These are phyloP conservation scores for Canavalia gladiata DNA, from an alignment of 306 rosid genomes.

Conservation along the genomic window DNA sequence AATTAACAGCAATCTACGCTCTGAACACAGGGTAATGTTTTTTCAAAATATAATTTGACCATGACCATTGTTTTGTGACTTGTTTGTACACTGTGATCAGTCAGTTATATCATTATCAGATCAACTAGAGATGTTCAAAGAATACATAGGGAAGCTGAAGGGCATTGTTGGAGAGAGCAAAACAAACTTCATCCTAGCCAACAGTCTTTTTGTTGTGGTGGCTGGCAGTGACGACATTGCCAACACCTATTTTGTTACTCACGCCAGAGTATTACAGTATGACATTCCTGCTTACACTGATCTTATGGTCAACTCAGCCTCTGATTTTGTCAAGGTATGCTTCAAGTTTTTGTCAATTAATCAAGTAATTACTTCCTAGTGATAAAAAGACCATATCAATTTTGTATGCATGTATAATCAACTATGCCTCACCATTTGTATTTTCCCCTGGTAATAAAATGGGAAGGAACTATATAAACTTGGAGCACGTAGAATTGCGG, in stretches of 20 bases:
- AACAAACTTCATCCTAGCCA: slow-evolving; percentile 62
- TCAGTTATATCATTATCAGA: slow-evolving; percentile 58
- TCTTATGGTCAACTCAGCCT: slow-evolving; percentile 62
- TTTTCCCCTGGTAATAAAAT: not conserved
- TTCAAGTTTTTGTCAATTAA: not conserved
- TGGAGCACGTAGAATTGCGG: slow-evolving; percentile 70
- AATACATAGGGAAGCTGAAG: slow-evolving; percentile 66
- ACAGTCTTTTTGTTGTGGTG: slow-evolving; percentile 60
- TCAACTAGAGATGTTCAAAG: slow-evolving; percentile 72
- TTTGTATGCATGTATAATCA: not conserved
- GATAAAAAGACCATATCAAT: not conserved
- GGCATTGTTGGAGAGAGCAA: slow-evolving; percentile 59
- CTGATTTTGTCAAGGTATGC: slow-evolving; percentile 62
- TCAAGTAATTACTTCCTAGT: not conserved
- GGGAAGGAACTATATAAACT: slow-evolving; percentile 59
- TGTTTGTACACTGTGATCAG: slow-evolving; percentile 44
- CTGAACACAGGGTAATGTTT: too few species aligned
- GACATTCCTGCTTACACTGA: slow-evolving; percentile 75
- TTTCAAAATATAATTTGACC: too few species aligned
- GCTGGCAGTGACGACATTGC: slow-evolving; percentile 88
- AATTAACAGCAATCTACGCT: too few species aligned
- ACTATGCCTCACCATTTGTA: slow-evolving; percentile 16
- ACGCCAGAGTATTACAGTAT: slow-evolving; percentile 56
- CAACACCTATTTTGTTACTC: slow-evolving; percentile 66
- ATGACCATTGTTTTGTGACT: not conserved